These are phyloP conservation scores for Coniochaeta sp. DNA, from an alignment of 2,329 filamentous ascomycete genomes.

Conservation along the genomic window DNA sequence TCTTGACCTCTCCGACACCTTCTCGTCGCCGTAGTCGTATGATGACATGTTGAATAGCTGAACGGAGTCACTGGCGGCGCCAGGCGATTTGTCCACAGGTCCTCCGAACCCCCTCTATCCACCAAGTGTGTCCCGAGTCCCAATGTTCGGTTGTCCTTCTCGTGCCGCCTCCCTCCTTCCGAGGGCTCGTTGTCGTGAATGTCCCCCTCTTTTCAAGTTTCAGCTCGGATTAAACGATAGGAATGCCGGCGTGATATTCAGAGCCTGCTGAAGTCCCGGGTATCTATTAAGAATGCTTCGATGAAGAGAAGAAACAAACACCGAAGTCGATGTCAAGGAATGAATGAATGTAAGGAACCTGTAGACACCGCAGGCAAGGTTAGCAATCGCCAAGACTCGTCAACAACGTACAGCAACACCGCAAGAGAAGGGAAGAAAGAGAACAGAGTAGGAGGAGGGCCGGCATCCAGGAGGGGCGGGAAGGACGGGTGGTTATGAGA, in stretches of 20 bases:
- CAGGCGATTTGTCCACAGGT: slow-evolving; percentile 8
- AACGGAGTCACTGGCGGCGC: slow-evolving; percentile 6
- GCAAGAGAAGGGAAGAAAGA: slow-evolving; percentile 13
- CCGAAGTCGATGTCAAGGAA: slow-evolving; percentile 11
- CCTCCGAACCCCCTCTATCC: slow-evolving; percentile 8
- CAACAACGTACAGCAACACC: slow-evolving; percentile 16
- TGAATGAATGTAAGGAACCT: slow-evolving; percentile 26
- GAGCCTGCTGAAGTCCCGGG: slow-evolving; percentile 48
- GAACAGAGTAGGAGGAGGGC: slow-evolving; percentile 14
- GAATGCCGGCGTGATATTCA: slow-evolving; percentile 30
- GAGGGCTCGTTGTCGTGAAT: not conserved
- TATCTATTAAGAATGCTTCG: slow-evolving; percentile 22
- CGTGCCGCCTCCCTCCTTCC: not conserved
- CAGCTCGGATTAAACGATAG: not conserved
- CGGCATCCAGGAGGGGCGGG: too few relatives aligned
- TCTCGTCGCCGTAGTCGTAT: slow-evolving; percentile 23
- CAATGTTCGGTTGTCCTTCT: not conserved
- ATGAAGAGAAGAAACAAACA: slow-evolving; percentile 12
- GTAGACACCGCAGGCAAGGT: slow-evolving; percentile 22
- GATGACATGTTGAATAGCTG: slow-evolving; percentile 19
- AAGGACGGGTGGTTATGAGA: slow-evolving; percentile 22
- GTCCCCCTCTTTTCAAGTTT: slow-evolving; percentile 1
- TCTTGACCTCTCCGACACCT: slow-evolving; percentile 64
- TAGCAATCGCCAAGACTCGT: slow-evolving; percentile 26
- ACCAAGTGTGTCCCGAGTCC: slow-evolving; percentile 6